Base-by-base conservation (phyloP, 768 basidiomycete species). In the Neoboletus magnificus region DNA sequence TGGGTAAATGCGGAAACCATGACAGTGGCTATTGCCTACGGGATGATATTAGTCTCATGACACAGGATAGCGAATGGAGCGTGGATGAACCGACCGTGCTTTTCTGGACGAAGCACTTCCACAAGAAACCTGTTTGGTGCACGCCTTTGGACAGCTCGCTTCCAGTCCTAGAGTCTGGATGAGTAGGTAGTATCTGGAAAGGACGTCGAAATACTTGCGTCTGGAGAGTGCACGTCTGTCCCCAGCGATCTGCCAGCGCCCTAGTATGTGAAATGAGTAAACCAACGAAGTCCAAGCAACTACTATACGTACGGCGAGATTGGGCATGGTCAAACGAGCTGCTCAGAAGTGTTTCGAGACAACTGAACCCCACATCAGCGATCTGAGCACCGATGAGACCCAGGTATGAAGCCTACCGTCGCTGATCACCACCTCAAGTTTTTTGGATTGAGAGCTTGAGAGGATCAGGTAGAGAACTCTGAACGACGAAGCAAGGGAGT, bases 71-170 rank as follows among this genome's bases (percentile, higher is more conserved):
- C 20, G 41, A 36, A 27, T 16, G 16, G 47, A 35, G 11, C 9
- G 56, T 25, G 27, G 35, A 51, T 41, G 63, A 66, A 63, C 71
- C 56, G 57, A 82, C 85, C 80, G 45, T 82, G 76, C 63, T 87
- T 88, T 39, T 73, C 72, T 12, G 87, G 81, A 3, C 75, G 69
- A 15, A 89, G 75, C 56, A 85, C 75, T 46, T 83, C 80, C 6
- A 88, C 80, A 0, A 73, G 70, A 58, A 91, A 91, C 48, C 74
- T 70, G 18, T 70, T 73, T 8, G 89, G 89, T 5, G 88, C 74
- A 30, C 77, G 68, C 32, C 77, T 82, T 60, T 82, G 74, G 8
- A 90, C 77, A 9, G 85, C 85, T 58, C 84, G 71, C 63, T 84
- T 85, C 69, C 78, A 86, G 44, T 74, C 66, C 87, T 90, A 50